Evolutionary conservation across 2,329 filamentous ascomycete genomes (phyloP).

Genomic region (Huntiella omanensis): DNA sequence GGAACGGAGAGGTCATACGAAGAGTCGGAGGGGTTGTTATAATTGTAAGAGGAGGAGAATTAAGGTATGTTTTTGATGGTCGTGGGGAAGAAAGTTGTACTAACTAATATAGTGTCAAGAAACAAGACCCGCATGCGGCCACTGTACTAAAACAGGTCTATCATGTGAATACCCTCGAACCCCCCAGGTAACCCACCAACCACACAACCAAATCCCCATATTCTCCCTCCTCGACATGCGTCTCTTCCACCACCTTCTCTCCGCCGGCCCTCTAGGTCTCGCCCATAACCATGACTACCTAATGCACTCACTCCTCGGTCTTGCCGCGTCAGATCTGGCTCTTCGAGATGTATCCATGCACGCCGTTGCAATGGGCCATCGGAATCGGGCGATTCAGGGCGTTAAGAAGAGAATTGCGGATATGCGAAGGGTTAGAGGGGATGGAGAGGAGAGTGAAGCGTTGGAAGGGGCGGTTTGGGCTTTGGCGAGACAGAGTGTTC

Average conservation of each 20-base stretch:
- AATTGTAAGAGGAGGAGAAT: constrained; percentile 49
- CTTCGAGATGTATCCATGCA: constrained; percentile 30
- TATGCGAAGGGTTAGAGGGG: constrained; percentile 21
- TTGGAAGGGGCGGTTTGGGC: constrained; percentile 40
- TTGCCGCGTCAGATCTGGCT: constrained; percentile 47
- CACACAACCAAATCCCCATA: constrained; percentile 36
- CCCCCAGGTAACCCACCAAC: constrained; percentile 32
- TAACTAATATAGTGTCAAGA: constrained; percentile 37
- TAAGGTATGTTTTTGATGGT: constrained; percentile 24
- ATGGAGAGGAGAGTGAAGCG: constrained; percentile 36
- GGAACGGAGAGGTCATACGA: constrained; percentile 44
- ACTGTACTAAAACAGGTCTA: constrained; percentile 43
- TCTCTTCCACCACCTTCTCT: constrained; percentile 48
- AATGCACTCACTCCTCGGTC: constrained; percentile 51
- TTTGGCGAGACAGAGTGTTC: constrained; percentile 38
- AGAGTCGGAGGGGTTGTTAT: constrained; percentile 45
- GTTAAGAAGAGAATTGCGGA: constrained; percentile 36
- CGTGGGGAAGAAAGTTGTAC: not conserved
- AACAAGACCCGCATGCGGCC: constrained; percentile 40
- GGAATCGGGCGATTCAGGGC: constrained; percentile 43
- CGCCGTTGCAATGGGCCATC: constrained; percentile 41
- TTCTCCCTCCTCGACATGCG: constrained; percentile 47
- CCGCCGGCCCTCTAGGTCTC: constrained; percentile 13
- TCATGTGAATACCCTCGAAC: constrained; percentile 41
- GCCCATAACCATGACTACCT: constrained; percentile 38